Percentiles rank a stretch among this genome's conserved stretches.
Conservation (phyloP, 176 grass and related monocot genomes). For the barley (Hordeum vulgare) region MorexV3_pseudomolecules_assembly NC_058522.1:531993997-531994496, state of each 20-base stretch:
- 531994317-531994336: too few relatives aligned
- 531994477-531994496: too few relatives aligned
- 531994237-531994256: slow-evolving; percentile 22
- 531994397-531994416: neutral
- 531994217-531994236: neutral
- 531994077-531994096: neutral
- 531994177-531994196: neutral
- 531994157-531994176: neutral
- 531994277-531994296: neutral
- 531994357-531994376: neutral
- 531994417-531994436: neutral
- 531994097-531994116: neutral
- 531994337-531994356: neutral
- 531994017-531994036: neutral
- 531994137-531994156: neutral
- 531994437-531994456: neutral
- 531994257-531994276: neutral
- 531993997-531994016: neutral
- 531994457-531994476: neutral
- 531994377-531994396: neutral
- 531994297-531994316: neutral
- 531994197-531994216: neutral
- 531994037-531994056: too few relatives aligned
- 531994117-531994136: neutral
- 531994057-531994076: too few relatives aligned